A percentile compares a stretch with the other conserved stretches of the same genome.
Evolutionary conservation across 2,329 filamentous ascomycete species (phyloP).

Genomic region (Ilyonectria destructans): DNA sequence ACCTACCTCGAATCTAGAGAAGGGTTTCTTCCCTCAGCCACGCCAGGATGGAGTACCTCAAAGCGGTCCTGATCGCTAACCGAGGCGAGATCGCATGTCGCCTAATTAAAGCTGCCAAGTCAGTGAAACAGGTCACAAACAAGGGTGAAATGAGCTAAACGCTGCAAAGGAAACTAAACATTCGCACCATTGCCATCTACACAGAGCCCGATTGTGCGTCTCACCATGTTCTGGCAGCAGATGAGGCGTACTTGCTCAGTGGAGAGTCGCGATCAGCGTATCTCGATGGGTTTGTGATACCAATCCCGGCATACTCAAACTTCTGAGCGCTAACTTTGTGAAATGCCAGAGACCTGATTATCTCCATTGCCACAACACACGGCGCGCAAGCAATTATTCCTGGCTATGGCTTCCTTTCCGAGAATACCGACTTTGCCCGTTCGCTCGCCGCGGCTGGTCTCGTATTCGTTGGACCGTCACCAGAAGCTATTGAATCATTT

Average conservation of each 20-base stretch:
- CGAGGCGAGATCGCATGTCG: slow-evolving; percentile 72
- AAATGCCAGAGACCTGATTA: slow-evolving; percentile 42
- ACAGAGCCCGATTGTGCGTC: slow-evolving; percentile 67
- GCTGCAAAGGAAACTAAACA: slow-evolving; percentile 60
- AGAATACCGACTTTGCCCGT: slow-evolving; percentile 68
- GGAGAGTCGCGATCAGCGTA: slow-evolving; percentile 55
- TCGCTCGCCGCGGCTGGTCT: slow-evolving; percentile 68
- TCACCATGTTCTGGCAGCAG: slow-evolving; percentile 59
- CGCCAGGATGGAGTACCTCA: slow-evolving; percentile 26
- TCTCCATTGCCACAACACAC: slow-evolving; percentile 58
- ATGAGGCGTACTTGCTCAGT: slow-evolving; percentile 66
- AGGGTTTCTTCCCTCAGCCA: neutral
- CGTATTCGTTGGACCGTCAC: slow-evolving; percentile 71
- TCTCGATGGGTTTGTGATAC: slow-evolving; percentile 51
- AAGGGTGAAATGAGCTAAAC: slow-evolving; percentile 41
- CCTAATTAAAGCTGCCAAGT: slow-evolving; percentile 30
- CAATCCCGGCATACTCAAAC: neutral
- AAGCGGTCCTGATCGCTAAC: slow-evolving; percentile 69
- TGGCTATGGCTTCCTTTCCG: slow-evolving; percentile 41
- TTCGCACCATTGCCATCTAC: slow-evolving; percentile 72
- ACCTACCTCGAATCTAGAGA: slow-evolving; percentile 3
- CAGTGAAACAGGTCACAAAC: slow-evolving; percentile 52
- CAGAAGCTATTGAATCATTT: slow-evolving; percentile 68
- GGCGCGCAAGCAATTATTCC: slow-evolving; percentile 69
- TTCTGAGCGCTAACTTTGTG: slow-evolving; percentile 8